Evolutionary conservation across 208 protist genomes (phyloP), one percentile per base, ranked within the genome.

Genomic region (Strigomonas oncopelti): DNA sequence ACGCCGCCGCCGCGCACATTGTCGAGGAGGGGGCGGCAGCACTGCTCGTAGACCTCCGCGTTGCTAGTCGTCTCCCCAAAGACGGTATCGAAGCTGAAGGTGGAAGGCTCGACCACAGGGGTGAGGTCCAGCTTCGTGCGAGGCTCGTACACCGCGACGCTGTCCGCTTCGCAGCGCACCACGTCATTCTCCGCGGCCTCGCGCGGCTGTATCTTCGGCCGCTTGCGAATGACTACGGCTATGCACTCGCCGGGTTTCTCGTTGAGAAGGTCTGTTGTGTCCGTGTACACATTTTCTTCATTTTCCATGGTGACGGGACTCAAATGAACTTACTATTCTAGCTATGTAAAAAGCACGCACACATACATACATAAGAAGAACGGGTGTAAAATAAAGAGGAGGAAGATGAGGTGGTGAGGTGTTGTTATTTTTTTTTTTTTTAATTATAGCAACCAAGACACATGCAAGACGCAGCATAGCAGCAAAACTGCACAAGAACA

Each of bases 41-140:
- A 97, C 25, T 84, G 75, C 48, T 91, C 64, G 83, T 99, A 98
- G 25, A 99, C 81, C n/a, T 80, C 67, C 45, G 87, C 74, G 67
- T 99, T 98, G 78, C 87, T 91, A 51, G 70, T 67, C 61, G 76
- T 80, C 48, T 98, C 93, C 56, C 86, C 72, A 61, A 99, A 97
- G 14, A 99, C 97, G 53, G 95, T 77, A 75, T 99, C 98, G 72
- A 97, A 99, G 14, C 80, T 84, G 72, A 99, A 99, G 57, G 87
- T 90, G 80, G 99, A 97, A 31, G 92, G 77, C 62, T 99, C 97
- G 25, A 94, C 98, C 79, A 98, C 98, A 58, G 94, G 97, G 0
- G 89, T 94, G 38, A 98, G 71, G 77, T 99, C 97, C 60, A 99
- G 94, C 77, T 97, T 97, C 28, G 96, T 81, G 68, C 97, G 97